A percentile compares a stretch with the other conserved stretches of the same genome.
Conservation (phyloP, 306 rosid species). For the Corylus americana region DNA sequence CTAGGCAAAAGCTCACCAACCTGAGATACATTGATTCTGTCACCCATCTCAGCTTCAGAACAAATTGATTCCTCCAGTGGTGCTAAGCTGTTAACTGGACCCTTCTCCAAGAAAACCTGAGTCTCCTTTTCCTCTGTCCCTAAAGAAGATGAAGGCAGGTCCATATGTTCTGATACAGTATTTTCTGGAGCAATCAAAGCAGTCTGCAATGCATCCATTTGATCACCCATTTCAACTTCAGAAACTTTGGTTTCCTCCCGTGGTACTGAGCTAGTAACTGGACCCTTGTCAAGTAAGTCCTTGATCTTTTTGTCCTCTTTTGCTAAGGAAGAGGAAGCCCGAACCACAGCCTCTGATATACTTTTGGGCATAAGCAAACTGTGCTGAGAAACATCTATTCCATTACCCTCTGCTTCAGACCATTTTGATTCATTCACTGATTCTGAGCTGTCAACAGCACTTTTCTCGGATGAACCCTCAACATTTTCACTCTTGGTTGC, state of each 20-base stretch:
- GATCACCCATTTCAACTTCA: background rate
- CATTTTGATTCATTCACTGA: conserved; percentile 17
- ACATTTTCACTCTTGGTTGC: conserved; percentile 11
- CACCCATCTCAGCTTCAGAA: conserved; percentile 18
- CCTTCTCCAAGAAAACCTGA: conserved; percentile 20
- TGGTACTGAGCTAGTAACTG: background rate
- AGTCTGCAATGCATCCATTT: conserved; percentile 2
- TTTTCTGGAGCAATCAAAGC: background rate
- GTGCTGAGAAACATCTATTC: conserved; percentile 19
- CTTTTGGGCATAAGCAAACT: background rate
- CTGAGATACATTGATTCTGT: conserved; percentile 5
- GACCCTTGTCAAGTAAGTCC: background rate
- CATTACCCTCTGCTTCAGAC: conserved; percentile 9
- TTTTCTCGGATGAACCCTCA: conserved; percentile 15
- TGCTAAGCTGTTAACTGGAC: conserved; percentile 15
- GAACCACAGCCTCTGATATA: conserved; percentile 6
- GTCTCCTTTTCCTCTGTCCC: conserved; percentile 1
- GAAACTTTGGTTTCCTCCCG: no score
- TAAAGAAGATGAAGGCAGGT: conserved; percentile 11
- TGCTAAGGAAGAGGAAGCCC: conserved; percentile 23
- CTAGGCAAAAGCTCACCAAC: conserved; percentile 24
- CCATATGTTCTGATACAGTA: background rate
- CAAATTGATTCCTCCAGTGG: conserved; percentile 7
- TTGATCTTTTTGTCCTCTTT: conserved; percentile 14
- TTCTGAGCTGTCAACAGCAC: conserved; percentile 9